Percentiles rank a stretch among this genome's conserved stretches.
These are phyloP conservation scores for Psidium guajava DNA, from an alignment of 345 rosid genomes.

Conservation along the genomic window DNA sequence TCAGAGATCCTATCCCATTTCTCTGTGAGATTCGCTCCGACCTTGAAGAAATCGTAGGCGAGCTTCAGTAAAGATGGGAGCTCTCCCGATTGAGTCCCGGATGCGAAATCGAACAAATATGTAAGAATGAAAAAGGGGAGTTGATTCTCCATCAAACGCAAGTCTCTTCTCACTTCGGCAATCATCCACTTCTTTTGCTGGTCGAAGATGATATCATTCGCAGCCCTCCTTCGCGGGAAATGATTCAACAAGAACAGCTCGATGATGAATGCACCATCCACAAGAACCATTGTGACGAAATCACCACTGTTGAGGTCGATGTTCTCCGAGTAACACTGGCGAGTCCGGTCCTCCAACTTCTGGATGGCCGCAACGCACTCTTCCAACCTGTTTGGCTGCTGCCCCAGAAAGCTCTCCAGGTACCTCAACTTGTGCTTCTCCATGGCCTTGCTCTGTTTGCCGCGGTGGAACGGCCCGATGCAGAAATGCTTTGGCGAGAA, in stretches of 20 bases:
- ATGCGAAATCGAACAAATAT: background rate
- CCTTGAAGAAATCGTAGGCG: background rate
- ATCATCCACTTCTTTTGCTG: background rate
- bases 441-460: background rate
- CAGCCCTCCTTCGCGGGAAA: background rate
- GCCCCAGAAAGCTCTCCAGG: background rate
- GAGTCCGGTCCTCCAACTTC: background rate
- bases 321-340: background rate
- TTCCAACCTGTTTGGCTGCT: background rate
- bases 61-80: background rate
- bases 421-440: background rate
- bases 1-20: background rate
- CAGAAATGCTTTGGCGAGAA: background rate
- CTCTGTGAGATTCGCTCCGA: too few species aligned
- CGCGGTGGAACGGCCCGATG: background rate
- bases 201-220: background rate
- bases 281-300: background rate
- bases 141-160: slow-evolving; percentile 2
- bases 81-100: background rate
- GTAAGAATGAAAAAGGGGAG: slow-evolving; percentile 1
- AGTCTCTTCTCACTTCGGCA: background rate
- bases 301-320: background rate
- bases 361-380: background rate
- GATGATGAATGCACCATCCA: background rate
- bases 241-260: background rate